Conservation (phyloP, 106 monocot species). For the Acanthochlamys bracteata region DNA sequence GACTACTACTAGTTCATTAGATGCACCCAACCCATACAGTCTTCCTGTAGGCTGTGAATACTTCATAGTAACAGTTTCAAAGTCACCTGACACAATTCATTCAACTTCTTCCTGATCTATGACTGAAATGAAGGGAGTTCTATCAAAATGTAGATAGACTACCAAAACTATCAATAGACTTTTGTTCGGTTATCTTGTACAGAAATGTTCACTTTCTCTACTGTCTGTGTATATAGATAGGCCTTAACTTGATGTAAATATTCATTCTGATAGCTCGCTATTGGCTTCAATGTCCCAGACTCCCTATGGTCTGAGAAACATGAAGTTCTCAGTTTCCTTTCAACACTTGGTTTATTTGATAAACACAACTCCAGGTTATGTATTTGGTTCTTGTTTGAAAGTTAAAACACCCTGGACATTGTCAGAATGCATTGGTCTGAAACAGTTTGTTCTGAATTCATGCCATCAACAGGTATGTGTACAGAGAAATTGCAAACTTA, state of each 20-base stretch:
- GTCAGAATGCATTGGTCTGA: no score
- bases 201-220: not conserved
- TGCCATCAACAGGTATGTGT: no score
- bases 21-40: constrained; percentile 47
- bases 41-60: constrained; percentile 84
- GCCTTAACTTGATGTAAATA: not conserved
- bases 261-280: no score
- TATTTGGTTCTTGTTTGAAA: no score
- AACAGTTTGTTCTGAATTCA: no score
- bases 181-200: constrained; percentile 14
- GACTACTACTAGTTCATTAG: constrained; percentile 6
- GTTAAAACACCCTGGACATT: no score
- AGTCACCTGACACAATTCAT: constrained; percentile 74
- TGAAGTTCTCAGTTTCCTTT: no score
- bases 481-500: no score
- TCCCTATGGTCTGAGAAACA: no score
- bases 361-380: no score
- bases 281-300: no score
- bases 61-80: constrained; percentile 88
- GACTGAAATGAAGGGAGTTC: constrained; percentile 72
- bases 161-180: constrained; percentile 11
- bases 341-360: no score
- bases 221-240: not conserved
- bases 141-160: constrained; percentile 32
- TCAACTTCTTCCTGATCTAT: constrained; percentile 71